Evolutionary conservation across 768 basidiomycete species (phyloP).

Genomic region (Pleurotus sapidus): DNA sequence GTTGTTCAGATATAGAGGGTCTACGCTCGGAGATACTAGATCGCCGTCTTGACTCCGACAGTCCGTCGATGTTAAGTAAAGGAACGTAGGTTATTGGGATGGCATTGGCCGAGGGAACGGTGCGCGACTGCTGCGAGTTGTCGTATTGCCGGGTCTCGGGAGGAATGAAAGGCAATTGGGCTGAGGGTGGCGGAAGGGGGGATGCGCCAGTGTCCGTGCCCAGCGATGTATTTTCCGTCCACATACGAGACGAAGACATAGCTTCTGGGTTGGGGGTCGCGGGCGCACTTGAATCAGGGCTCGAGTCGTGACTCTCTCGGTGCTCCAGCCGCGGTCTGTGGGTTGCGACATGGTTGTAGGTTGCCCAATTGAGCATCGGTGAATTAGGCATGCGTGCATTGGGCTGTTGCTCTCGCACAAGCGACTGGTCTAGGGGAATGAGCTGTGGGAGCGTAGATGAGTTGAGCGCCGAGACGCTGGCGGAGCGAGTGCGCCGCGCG

Average conservation of each 20-base stretch:
- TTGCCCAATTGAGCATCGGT: neutral
- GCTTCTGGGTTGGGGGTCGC: constrained; percentile 2
- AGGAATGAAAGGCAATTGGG: constrained; percentile 9
- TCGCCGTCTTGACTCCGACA: constrained; percentile 2
- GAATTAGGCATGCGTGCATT: neutral
- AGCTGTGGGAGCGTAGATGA: constrained; percentile 26
- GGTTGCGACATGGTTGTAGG: neutral
- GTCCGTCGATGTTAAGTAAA: constrained; percentile 13
- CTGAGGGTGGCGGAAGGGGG: neutral
- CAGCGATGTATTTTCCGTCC: constrained; percentile 3
- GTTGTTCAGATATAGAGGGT: constrained; percentile 1
- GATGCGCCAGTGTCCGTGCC: constrained; percentile 7
- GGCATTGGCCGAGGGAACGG: constrained; percentile 48
- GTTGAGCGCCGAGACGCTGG: constrained; percentile 8
- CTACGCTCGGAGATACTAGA: constrained; percentile 2
- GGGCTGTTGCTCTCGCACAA: constrained; percentile 11
- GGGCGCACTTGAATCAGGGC: constrained; percentile 5
- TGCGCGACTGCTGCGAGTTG: constrained; percentile 17
- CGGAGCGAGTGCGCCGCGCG: constrained; percentile 1
- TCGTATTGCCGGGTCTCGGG: constrained; percentile 23
- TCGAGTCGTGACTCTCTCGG: neutral
- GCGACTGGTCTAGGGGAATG: constrained; percentile 26
- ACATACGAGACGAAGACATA: constrained; percentile 1
- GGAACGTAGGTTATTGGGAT: constrained; percentile 40
- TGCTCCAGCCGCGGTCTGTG: neutral